Base-by-base conservation (phyloP, 345 rosid species). In the Camelina sativa region DNA sequence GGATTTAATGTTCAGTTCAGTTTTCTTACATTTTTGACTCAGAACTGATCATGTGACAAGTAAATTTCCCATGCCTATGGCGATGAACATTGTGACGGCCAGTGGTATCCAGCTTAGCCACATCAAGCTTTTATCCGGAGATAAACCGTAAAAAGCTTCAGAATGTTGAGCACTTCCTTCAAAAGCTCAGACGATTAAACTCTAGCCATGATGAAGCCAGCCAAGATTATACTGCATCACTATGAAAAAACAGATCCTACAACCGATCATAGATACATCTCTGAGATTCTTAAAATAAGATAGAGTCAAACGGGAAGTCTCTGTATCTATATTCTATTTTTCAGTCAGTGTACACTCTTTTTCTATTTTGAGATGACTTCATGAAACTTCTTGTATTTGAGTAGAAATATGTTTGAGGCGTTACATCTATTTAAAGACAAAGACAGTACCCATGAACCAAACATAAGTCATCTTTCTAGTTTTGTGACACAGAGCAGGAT, bases 131-230 rank as follows among this genome's bases (percentile, higher is more conserved):
- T 61, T 66, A 87, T 30, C 84, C 89, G 2, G 91, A 91, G 84
- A 84, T 89, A 67, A 84, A 82, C 76, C 88, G 89, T 48, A 87
- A 85, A 96, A 94, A 91, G 82, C 82, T 91, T 75, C 88, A 87
- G 69, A 90, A 86, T 76, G 79, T 94, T 4, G 97, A 94, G 77
- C 85, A 86, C 67, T 86, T 94, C 82, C 97, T 94, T 55, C 89
- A 90, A 72, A 91, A 94, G 84, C 97, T 94, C 35, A 86, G 86
- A 82, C 60, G 88, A 58, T 72, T 94, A 15, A 91, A 90, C 86
- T 90, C 97, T 25, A 85, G 82, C 71, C 93, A 94, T 46, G 92
- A 94, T 75, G 98, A 94, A 85, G 85, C 88, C 70, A 82, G 84
- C 76, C 93, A 91, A 53, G 97, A 94, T 80, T 94, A 94, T 82